Base-by-base conservation (phyloP, 805 yeast species). In the Metschnikowia proteae region DNA sequence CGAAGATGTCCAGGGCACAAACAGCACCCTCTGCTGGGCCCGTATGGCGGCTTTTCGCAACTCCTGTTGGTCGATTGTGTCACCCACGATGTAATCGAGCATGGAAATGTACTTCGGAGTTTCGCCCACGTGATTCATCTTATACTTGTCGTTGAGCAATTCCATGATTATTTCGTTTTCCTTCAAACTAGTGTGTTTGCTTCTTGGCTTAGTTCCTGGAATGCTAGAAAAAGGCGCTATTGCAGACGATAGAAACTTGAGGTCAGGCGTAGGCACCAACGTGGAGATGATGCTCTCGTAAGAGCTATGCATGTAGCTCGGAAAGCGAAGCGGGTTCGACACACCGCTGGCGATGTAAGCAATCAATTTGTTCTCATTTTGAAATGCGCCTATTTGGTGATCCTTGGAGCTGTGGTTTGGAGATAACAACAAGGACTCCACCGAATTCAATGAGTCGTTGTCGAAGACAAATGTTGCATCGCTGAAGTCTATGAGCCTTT, bases 381-480 rank as follows among this genome's bases (percentile, higher is more conserved):
- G 80, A 59, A 84, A 86, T 2, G 91, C 82, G 8, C 50, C 48
- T 11, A 34, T 45, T 26, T 37, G 39, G 38, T 74, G 35, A 46
- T n/a, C 44, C 43, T 49, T 34, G 26, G 8, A 11, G 38, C 30
- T 26, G 13, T 9, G 26, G 17, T 44, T 50, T 9, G 56, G 51
- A 6, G 64, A 60, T 40, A 59, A 57, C 36, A 67, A 55, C 23
- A 60, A 76, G 11, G 84, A 78, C 2, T 96, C 91, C 38, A 90
- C 79, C 22, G 83, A 72, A 58, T 83, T 74, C 45, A 94, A 68
- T 0, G 97, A 91, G 52, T 86, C 88, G 65, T 94, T 94, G 63
- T 94, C 98, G 60, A 91, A 85, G 4, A 92, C 94, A n/a, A 89
- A 75, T 38, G 88, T 84, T 3, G 89, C 84, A 64, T 94, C 97